Evolutionary conservation across 192 early-diverging fungal genomes (phyloP), one percentile per base, ranked within the genome.

Genomic region (Phlyctochytrium planicorne): DNA sequence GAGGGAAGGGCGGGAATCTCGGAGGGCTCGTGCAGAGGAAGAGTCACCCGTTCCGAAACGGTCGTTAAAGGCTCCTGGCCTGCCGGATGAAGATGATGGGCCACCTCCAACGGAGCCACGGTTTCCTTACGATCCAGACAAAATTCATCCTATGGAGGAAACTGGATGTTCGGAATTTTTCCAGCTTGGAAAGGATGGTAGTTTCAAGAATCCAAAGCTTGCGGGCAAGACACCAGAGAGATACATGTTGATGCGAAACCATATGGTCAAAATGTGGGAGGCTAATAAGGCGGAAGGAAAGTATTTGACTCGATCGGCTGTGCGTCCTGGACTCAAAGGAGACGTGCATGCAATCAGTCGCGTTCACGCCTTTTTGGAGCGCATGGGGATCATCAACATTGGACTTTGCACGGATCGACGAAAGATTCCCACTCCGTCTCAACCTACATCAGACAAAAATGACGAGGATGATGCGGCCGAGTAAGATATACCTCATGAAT

Each of bases 261-360:
- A 92, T 47, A 94, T 98, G 52, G 56, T 98, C 0, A 73, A 82
- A n/a, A 80, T 84, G 34, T 98, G 95, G 95, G 74, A 87, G 2
- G 53, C 34, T 3, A 20, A 20, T 6, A 25, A 60, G 2, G 57
- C 65, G 30, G 69, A 75, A 55, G 81, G 81, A 52, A 76, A 82
- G 30, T 95, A 95, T 61, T 72, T 96, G 53, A 92, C 93, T 2
- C 96, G 96, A 71, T 92, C 91, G 30, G 83, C 80, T 32, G 87
- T 87, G 1, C 80, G 94, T 27, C 84, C 82, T 0, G 91, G 88
- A 0, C 72, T 97, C 20, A 89, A 93, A 74, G 93, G 92, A 67
- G 95, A 97, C 61, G 95, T 97, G 24, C 94, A 97, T 70, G 94
- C 94, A 3, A 94, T 97, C 27, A 86, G 89, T 1, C 78, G 95